Percentiles rank a stretch among this genome's conserved stretches.
Evolutionary conservation across 306 rosid species (phyloP).

Genomic region (Medicago truncatula): MtrunA17r5.0-ANR NC_053045.1:54156501-54157000

Average conservation of each 20-base stretch:
- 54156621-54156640: neutral
- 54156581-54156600: neutral
- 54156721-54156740: neutral
- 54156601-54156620: slow-evolving; percentile 6
- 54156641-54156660: neutral
- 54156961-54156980: slow-evolving; percentile 98
- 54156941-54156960: slow-evolving; percentile 82
- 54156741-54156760: slow-evolving; percentile 16
- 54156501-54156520: neutral
- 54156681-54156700: no score
- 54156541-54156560: neutral
- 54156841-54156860: slow-evolving; percentile 96
- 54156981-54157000: slow-evolving; percentile 93
- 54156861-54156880: slow-evolving; percentile 20
- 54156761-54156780: slow-evolving; percentile 13
- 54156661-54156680: neutral
- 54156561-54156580: neutral
- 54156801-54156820: slow-evolving; percentile 62
- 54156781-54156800: slow-evolving; percentile 4
- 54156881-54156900: neutral
- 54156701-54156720: neutral
- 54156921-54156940: slow-evolving; percentile 18
- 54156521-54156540: neutral
- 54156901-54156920: slow-evolving; percentile 24
- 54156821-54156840: slow-evolving; percentile 99